These are phyloP conservation scores for Colletotrichum filicis DNA, from an alignment of 2,329 filamentous ascomycete genomes.

Conservation along the genomic window DNA sequence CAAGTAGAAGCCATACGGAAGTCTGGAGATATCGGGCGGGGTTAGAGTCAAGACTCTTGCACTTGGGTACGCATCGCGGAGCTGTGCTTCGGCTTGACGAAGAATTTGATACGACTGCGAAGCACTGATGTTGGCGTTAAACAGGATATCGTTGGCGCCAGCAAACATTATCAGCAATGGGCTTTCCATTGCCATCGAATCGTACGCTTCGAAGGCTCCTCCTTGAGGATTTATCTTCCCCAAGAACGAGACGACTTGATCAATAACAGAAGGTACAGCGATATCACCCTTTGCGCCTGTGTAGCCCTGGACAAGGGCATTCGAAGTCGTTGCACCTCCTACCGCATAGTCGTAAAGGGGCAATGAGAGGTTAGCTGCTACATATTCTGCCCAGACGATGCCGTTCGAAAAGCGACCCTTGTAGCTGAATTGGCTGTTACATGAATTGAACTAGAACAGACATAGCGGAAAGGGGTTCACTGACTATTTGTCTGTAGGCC, in stretches of 20 bases:
- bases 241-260: slow-evolving; percentile 19
- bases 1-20: slow-evolving; percentile 18
- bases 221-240: slow-evolving; percentile 5
- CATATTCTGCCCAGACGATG: slow-evolving; percentile 30
- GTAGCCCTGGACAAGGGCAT: slow-evolving; percentile 17
- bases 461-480: background rate
- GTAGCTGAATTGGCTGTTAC: background rate
- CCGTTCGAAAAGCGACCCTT: slow-evolving; percentile 30
- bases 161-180: slow-evolving; percentile 18
- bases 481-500: slow-evolving; percentile 30
- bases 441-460: too few relatives aligned
- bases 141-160: slow-evolving; percentile 24
- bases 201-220: background rate
- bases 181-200: slow-evolving; percentile 1
- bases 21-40: slow-evolving; percentile 17
- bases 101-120: slow-evolving; percentile 23
- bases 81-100: background rate
- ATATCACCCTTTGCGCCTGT: slow-evolving; percentile 23
- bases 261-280: slow-evolving; percentile 16
- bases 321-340: slow-evolving; percentile 28
- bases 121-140: slow-evolving; percentile 27
- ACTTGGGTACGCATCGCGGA: background rate
- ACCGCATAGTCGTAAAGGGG: slow-evolving; percentile 32
- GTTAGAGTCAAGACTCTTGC: slow-evolving; percentile 12
- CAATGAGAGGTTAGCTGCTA: slow-evolving; percentile 26